phyloP scores from a whole-genome alignment of 768 basidiomycete genomes.

The Tulasnella sp. region DNA sequence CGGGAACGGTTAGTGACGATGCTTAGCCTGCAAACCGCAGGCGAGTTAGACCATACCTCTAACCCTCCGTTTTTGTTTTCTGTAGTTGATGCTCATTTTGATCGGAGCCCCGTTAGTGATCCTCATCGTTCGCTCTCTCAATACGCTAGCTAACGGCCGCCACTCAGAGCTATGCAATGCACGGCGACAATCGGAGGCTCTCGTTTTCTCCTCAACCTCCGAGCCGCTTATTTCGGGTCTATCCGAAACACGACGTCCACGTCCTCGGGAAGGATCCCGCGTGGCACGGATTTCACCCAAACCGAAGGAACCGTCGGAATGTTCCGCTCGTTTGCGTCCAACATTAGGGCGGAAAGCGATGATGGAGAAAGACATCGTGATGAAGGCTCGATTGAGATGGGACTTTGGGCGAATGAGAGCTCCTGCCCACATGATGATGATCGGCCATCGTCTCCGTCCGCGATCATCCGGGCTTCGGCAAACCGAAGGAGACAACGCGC shows the following conservation, averaged over 20 bases:
- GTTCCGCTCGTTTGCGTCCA: not conserved
- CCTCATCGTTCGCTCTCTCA: not conserved
- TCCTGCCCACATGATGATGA: slow-evolving; percentile 16
- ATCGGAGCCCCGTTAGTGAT: not conserved
- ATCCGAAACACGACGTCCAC: not conserved
- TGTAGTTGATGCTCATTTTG: not conserved
- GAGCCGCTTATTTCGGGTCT: not conserved
- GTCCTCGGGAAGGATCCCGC: not conserved
- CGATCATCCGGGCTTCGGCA: slow-evolving; percentile 63
- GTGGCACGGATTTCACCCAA: not conserved
- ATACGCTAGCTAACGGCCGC: not conserved
- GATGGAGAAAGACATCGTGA: not conserved
- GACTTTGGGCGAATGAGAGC: not conserved
- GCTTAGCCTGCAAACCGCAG: not conserved
- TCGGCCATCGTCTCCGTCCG: slow-evolving; percentile 49
- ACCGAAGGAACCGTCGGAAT: not conserved
- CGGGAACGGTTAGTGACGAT: not conserved
- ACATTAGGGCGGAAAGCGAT: not conserved
- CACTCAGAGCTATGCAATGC: not conserved
- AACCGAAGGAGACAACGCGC: slow-evolving; percentile 64
- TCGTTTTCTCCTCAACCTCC: slow-evolving; percentile 5
- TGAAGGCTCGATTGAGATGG: not conserved
- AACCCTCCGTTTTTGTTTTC: not conserved
- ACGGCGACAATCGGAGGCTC: not conserved
- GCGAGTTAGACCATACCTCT: not conserved